Conservation (phyloP, 176 grass and related monocot species). For the Carex kokanica region DNA sequence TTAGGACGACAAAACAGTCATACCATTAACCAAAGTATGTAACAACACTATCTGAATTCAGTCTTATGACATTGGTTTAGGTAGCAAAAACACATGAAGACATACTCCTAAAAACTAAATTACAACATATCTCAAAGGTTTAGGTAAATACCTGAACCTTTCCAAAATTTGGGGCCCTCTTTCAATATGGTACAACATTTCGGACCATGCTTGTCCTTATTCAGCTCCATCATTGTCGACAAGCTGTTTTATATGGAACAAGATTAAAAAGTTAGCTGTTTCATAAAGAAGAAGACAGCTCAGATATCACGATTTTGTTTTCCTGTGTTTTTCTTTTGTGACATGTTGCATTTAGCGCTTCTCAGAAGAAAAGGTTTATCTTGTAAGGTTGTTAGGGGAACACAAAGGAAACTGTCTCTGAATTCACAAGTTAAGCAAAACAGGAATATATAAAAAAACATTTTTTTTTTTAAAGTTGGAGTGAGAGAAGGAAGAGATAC, state of each 20-base stretch:
- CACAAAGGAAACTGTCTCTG: neutral
- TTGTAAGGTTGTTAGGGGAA: neutral
- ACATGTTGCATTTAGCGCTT: neutral
- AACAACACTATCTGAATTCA: neutral
- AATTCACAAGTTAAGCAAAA: neutral
- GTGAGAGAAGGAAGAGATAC: constrained; percentile 36
- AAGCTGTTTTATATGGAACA: constrained; percentile 42
- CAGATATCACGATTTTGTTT: neutral
- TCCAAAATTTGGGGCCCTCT: neutral
- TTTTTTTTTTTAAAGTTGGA: neutral
- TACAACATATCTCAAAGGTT: constrained; percentile 1
- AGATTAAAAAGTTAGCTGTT: constrained; percentile 7
- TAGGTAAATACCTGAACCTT: neutral
- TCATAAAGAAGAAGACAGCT: neutral
- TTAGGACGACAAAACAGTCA: neutral
- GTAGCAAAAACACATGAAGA: neutral
- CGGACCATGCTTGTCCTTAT: constrained; percentile 35
- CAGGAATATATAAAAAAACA: neutral
- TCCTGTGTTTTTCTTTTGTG: neutral
- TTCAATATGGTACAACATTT: neutral
- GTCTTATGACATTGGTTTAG: neutral
- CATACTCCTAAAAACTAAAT: neutral
- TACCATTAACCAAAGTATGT: neutral
- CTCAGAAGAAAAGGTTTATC: neutral
- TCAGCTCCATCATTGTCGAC: constrained; percentile 52